phyloP scores from a whole-genome alignment of 78 protist genomes.

The Dictyostelium citrinum region DNA sequence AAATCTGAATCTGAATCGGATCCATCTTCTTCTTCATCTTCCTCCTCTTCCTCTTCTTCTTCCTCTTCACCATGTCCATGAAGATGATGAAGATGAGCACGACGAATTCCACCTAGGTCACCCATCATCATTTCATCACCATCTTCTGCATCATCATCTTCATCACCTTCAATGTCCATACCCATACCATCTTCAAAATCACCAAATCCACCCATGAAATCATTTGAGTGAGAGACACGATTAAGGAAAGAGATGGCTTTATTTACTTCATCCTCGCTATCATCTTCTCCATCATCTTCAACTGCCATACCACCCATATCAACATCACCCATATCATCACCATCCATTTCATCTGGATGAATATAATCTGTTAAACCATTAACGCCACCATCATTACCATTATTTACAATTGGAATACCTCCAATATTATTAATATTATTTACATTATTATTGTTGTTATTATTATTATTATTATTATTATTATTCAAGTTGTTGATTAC shows the following conservation, averaged over 20 bases:
- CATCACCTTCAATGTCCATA: slow-evolving; percentile 35
- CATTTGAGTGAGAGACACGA: not conserved
- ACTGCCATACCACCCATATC: slow-evolving; percentile 37
- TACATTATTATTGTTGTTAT: not conserved
- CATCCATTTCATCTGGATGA: slow-evolving; percentile 10
- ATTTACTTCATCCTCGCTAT: slow-evolving; percentile 46
- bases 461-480: not conserved
- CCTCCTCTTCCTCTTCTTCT: not conserved
- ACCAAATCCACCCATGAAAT: not conserved
- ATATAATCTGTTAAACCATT: not conserved
- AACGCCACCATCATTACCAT: not conserved
- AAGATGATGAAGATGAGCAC: not conserved
- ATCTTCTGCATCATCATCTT: not conserved
- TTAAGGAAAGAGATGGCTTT: slow-evolving; percentile 40
- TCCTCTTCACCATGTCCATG: not conserved
- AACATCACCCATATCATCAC: slow-evolving; percentile 40
- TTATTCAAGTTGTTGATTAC: not conserved
- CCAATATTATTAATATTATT: not conserved
- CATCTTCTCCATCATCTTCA: slow-evolving; percentile 74
- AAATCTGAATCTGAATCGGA: not conserved
- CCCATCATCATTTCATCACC: not conserved
- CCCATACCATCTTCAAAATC: slow-evolving; percentile 11
- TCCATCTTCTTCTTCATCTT: not conserved
- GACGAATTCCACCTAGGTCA: not conserved
- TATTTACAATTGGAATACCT: not conserved